A percentile compares a stretch with the other conserved stretches of the same genome.
Conservation (phyloP, 1,284 basidiomycete species). For the Schizopora paradoxa region DNA sequence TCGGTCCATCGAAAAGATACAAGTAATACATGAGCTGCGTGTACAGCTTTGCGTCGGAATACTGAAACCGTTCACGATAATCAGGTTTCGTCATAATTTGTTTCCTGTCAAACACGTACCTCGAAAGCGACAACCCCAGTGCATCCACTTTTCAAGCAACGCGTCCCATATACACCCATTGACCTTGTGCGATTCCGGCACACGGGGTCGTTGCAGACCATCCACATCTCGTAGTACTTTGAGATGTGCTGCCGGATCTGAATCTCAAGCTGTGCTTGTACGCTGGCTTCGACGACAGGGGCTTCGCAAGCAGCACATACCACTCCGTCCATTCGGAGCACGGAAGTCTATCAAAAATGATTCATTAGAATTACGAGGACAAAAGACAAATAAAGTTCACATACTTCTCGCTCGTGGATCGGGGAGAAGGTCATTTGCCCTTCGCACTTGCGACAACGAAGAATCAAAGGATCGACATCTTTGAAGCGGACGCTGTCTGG, state of each 20-base stretch:
- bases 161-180: slow-evolving; percentile 87
- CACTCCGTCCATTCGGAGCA: slow-evolving; percentile 45
- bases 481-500: slow-evolving; percentile 86
- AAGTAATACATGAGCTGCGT: slow-evolving; percentile 82
- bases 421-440: slow-evolving; percentile 60
- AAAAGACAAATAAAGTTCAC: slow-evolving; percentile 18
- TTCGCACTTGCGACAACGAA: slow-evolving; percentile 74
- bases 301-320: slow-evolving; percentile 61
- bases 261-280: slow-evolving; percentile 81
- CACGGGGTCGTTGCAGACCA: slow-evolving; percentile 80
- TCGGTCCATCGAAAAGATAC: slow-evolving; percentile 72
- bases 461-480: slow-evolving; percentile 60
- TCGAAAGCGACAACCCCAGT: slow-evolving; percentile 68
- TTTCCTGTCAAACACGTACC: slow-evolving; percentile 48
- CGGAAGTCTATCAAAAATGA: slow-evolving; percentile 35
- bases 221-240: slow-evolving; percentile 88
- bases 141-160: slow-evolving; percentile 71
- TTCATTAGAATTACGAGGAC: not conserved
- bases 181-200: slow-evolving; percentile 83
- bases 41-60: slow-evolving; percentile 79
- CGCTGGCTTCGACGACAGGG: slow-evolving; percentile 49
- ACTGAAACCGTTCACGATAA: slow-evolving; percentile 41
- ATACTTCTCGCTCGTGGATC: slow-evolving; percentile 59
- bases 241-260: slow-evolving; percentile 77
- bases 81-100: not conserved